Conservation (phyloP, 164 flowering plant genomes). For the Berberis vulgaris region DNA sequence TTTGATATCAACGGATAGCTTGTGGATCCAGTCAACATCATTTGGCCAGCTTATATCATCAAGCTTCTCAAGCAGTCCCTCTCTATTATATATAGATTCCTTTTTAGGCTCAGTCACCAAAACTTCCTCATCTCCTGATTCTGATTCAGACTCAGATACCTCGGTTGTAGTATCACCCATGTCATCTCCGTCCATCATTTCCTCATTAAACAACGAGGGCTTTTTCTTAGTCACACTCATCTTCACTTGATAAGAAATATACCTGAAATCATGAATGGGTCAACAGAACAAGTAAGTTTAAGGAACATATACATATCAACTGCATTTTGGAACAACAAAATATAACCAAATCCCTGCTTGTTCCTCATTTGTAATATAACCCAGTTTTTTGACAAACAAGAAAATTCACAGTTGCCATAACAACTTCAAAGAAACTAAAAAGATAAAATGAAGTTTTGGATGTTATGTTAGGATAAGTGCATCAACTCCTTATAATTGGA, state of each 20-base stretch:
- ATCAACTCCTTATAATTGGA: too few relatives aligned
- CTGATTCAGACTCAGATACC: slow-evolving; percentile 37
- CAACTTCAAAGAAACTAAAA: too few relatives aligned
- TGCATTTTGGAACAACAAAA: too few relatives aligned
- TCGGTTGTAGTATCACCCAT: slow-evolving; percentile 14
- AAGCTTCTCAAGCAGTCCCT: slow-evolving; percentile 67
- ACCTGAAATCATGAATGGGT: background rate
- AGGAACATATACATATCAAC: too few relatives aligned
- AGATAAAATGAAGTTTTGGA: too few relatives aligned
- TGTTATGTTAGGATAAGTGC: too few relatives aligned
- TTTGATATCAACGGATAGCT: slow-evolving; percentile 44
- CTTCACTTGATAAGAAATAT: background rate
- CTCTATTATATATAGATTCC: slow-evolving; percentile 46
- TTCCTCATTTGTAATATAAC: too few relatives aligned
- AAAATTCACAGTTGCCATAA: too few relatives aligned
- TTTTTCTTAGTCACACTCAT: background rate
- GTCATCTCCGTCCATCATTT: slow-evolving; percentile 23
- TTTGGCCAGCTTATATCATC: slow-evolving; percentile 84
- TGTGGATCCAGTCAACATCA: slow-evolving; percentile 64
- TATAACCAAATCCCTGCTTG: too few relatives aligned
- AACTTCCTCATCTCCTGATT: slow-evolving; percentile 42
- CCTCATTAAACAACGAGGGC: slow-evolving; percentile 2
- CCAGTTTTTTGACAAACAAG: too few relatives aligned
- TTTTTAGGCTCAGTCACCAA: slow-evolving; percentile 55
- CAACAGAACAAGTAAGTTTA: too few relatives aligned